These are phyloP conservation scores for Zea mays DNA, from an alignment of 176 grass and related monocot genomes.

Conservation along the genomic window Zm-B73-REFERENCE-NAM-5.0 NC_050103.1:158568501-158569000, in stretches of 20 bases:
- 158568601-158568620: conserved; percentile 19
- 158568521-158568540: conserved; percentile 77
- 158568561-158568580: conserved; percentile 93
- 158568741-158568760: conserved; percentile 86
- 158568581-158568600: conserved; percentile 76
- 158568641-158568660: not conserved
- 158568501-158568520: conserved; percentile 91
- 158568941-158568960: conserved; percentile 54
- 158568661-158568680: conserved; percentile 16
- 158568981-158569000: conserved; percentile 80
- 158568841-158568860: conserved; percentile 22
- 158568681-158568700: conserved; percentile 98
- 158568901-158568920: not conserved
- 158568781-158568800: conserved; percentile 71
- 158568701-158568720: conserved; percentile 75
- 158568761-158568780: conserved; percentile 81
- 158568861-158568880: conserved; percentile 32
- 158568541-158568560: conserved; percentile 75
- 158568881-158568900: conserved; percentile 21
- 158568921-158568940: conserved; percentile 64
- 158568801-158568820: conserved; percentile 89
- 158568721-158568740: conserved; percentile 70
- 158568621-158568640: not conserved
- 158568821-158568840: conserved; percentile 47
- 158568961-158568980: conserved; percentile 86